Base-by-base conservation (phyloP, 1,139 yeast species). In the Debaryomycetaceae sp. region DNA sequence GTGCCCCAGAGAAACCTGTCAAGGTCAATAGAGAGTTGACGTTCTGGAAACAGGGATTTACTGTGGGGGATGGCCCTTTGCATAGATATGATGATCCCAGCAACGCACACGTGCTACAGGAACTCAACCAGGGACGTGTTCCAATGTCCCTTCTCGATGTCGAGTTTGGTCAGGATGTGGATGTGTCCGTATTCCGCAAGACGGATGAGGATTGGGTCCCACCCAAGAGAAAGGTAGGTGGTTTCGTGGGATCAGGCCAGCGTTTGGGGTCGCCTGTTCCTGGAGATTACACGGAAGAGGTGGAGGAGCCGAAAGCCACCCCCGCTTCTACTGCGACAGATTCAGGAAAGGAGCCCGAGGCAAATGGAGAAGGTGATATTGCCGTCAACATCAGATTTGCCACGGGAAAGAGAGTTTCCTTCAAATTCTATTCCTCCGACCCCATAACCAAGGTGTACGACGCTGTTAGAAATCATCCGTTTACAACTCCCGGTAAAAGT, bases 41-140 rank as follows among this genome's bases (percentile, higher is more conserved):
- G 0, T 93, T 93, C 63, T 93, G 99, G 99, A 84, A 83, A 55
- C 95, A 93, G 60, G 99, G 99, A 2, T 93, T 95, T 66, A 88
- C 90, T 45, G 91, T 93, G 29, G 98, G 93, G 20, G 96, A 90
- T 43, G 97, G 98, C 2, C 81, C 81, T 20, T 74, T 93, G 48
- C 84, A 80, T 63, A 75, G 95, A 47, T 93, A 90, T 60, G 97
- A 93, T 57, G 98, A 93, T 62, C 97, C 97, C 6, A 81, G 78
- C 23, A 93, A 93, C 60, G 82, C 84, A 42, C 78, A 76, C 41
- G 85, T 87, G 51, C 72, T 95, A 54, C 78, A 82, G 52, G 95
- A 91, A 54, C 77, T 93, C 64, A 87, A 88, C 58, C 80, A 83
- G 47, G 99, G 99, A 5, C 78, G 95, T 50, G 99, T 97, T 0